A percentile compares a stretch with the other conserved stretches of the same genome.
These are phyloP conservation scores for Hortaea sp. DNA, from an alignment of 2,329 filamentous ascomycete species.

Conservation along the genomic window DNA sequence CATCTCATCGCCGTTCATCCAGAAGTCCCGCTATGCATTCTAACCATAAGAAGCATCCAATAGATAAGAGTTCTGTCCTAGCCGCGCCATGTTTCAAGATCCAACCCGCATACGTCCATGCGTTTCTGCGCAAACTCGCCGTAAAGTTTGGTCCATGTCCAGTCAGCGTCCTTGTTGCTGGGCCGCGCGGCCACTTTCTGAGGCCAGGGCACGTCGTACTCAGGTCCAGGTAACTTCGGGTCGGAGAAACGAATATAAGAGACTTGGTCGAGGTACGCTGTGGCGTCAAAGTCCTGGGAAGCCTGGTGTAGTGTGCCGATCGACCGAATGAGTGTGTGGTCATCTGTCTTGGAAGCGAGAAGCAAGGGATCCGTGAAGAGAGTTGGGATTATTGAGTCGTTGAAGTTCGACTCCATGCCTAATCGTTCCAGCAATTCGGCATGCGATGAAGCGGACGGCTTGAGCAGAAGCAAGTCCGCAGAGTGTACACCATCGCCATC, in stretches of 20 bases:
- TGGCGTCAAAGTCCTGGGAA: conserved; percentile 33
- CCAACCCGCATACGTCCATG: conserved; percentile 44
- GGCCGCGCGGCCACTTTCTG: conserved; percentile 33
- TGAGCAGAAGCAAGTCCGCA: conserved; percentile 24
- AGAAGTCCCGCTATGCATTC: no score
- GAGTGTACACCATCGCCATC: conserved; percentile 19
- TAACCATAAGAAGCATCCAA: no score
- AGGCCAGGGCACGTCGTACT: conserved; percentile 39
- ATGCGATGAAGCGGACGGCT: conserved; percentile 14
- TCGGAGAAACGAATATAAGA: conserved; percentile 39
- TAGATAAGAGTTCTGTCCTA: neutral
- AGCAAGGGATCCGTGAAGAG: conserved; percentile 18
- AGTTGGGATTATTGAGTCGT: conserved; percentile 23
- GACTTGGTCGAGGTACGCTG: conserved; percentile 31
- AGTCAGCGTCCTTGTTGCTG: conserved; percentile 35
- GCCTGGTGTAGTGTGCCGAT: conserved; percentile 22
- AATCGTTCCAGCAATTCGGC: conserved; percentile 11
- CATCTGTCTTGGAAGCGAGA: conserved; percentile 14
- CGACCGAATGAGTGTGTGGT: conserved; percentile 19
- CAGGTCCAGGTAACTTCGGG: conserved; percentile 39
- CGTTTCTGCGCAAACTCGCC: conserved; percentile 39
- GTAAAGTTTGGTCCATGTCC: conserved; percentile 41
- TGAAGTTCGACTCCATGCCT: conserved; percentile 8
- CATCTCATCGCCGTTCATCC: no score
- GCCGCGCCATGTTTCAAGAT: conserved; percentile 34